phyloP scores from a whole-genome alignment of 257 asterid genomes.

The Capsicum pubescens region DNA sequence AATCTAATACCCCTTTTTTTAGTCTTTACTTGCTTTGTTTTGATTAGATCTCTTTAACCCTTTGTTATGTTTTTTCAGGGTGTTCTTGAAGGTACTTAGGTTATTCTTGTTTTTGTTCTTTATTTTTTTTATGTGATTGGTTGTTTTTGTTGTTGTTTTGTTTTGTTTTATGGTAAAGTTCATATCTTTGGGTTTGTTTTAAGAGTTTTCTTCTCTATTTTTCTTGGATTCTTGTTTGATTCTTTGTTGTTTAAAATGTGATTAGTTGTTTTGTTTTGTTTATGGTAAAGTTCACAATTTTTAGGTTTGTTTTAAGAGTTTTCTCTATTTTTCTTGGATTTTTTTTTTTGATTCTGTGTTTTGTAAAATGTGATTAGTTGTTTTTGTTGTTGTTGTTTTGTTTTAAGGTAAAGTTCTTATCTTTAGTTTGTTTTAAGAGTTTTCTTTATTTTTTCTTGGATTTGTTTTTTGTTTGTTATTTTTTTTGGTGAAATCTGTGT shows the following conservation, averaged over 20 bases:
- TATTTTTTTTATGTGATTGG: neutral
- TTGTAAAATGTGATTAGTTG: neutral
- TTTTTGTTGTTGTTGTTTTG: neutral
- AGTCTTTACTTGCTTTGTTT: neutral
- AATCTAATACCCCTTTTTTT: neutral
- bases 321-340: neutral
- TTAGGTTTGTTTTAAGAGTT: no score
- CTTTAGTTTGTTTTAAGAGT: neutral
- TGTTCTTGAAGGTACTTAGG: neutral
- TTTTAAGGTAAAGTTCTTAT: neutral
- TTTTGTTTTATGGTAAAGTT: neutral
- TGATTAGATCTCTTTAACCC: conserved; percentile 18
- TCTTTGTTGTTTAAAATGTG: neutral
- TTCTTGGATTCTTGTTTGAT: no score
- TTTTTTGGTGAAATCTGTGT: neutral
- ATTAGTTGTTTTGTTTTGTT: no score
- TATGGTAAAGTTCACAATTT: no score
- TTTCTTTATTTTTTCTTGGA: neutral
- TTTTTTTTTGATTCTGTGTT: neutral
- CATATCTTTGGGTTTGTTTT: neutral
- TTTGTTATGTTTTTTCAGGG: neutral
- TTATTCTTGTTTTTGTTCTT: neutral
- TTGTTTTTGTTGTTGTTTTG: neutral
- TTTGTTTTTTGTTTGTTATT: neutral
- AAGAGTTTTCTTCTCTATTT: neutral